Evolutionary conservation across 169 alveolate species (phyloP).

Genomic region (Amoebophrya sp.): DNA sequence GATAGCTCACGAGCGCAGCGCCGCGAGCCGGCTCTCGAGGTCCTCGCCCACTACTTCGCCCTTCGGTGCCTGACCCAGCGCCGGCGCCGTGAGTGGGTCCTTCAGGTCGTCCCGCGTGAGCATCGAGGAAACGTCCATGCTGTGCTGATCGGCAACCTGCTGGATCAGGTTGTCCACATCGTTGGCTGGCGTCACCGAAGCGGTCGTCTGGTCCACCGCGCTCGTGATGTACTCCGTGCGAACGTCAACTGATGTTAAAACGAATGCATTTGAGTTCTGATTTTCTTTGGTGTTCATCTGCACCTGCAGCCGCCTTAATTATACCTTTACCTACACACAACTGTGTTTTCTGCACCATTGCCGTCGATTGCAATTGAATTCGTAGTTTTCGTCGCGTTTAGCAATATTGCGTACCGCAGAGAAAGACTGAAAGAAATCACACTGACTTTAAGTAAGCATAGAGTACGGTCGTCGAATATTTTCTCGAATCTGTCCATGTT

Average conservation of each 20-base stretch:
- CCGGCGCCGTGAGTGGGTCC: neutral
- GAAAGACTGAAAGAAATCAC: neutral
- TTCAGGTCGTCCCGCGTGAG: neutral
- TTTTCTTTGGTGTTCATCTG: neutral
- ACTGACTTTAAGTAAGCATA: too few species aligned
- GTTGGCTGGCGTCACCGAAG: neutral
- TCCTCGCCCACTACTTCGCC: neutral
- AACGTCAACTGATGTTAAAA: neutral
- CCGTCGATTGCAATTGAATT: neutral
- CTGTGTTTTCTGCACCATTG: neutral
- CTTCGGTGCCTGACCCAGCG: neutral
- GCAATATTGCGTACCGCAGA: too few species aligned
- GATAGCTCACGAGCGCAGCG: neutral
- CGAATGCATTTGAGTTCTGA: neutral
- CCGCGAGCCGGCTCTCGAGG: neutral
- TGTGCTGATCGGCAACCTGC: neutral
- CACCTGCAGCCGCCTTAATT: neutral
- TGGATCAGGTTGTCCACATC: neutral
- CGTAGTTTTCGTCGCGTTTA: too few species aligned
- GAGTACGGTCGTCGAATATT: neutral
- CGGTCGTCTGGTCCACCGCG: neutral
- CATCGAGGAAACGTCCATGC: neutral
- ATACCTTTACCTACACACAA: neutral
- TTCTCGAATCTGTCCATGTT: neutral
- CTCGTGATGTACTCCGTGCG: neutral